Base-by-base conservation (phyloP, 768 basidiomycete species). In the Amanita pseudoporphyria region DNA sequence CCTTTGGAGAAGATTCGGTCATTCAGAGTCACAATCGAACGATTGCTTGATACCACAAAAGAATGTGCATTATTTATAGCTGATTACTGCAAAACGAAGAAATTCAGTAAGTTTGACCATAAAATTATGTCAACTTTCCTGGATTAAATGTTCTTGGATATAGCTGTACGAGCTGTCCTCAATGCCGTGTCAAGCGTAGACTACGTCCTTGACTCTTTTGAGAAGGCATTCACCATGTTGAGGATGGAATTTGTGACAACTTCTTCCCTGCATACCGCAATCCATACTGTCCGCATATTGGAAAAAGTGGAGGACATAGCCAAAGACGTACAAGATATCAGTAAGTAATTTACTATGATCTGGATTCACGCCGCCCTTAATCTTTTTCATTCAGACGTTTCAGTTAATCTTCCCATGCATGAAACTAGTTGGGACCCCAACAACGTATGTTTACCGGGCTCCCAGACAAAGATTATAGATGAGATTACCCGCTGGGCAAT, bases 401-500 rank as follows among this genome's bases (percentile, higher is more conserved):
- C 44, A 12, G 13, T 37, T 21, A 38, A 35, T 19, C 52, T 55
- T 9, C 54, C 54, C 4, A 5, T 55, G n/a, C 52, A 33, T 22
- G 46, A 37, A 7, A 36, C 40, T 37, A 36, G 52, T 32, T 54
- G 56, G 52, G 49, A 55, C 21, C 41, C 51, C 0, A 35, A 38
- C 21, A 43, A 38, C 40, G 39, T 37, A n/a, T 54, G 48, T 26
- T 21, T 54, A 16, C 52, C 46, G 13, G 52, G 53, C 7, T 51
- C 57, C 24, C 49, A 45, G 28, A 30, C 18, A 14, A 14, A 32
- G 10, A 30, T 61, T 10, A 12, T 60, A 9, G 54, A 60, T 13
- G 47, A 56, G 6, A 60, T 62, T 30, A 44, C 45, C 9, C 31
- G 36, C 16, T 62, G 61, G 61, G 46, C 54, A 6, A 49, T 52